Base-by-base conservation (phyloP, 805 yeast species). In the Saturnispora serradocipensis region DNA sequence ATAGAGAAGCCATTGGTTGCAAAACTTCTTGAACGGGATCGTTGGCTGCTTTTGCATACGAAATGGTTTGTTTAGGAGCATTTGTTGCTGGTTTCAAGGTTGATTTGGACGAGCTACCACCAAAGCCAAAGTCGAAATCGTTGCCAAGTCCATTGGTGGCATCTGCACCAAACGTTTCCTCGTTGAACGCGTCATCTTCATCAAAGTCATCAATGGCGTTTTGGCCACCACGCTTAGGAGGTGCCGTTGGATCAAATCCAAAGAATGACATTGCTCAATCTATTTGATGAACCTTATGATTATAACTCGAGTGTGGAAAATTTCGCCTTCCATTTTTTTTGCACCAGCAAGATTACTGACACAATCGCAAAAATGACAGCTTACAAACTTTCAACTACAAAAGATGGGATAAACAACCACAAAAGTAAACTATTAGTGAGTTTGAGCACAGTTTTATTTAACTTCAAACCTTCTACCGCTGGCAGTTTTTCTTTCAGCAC, bases 151-250 rank as follows among this genome's bases (percentile, higher is more conserved):
- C 59, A 1, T 71, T 65, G n/a, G 49, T 43, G 28, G 72, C 73
- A 45, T 70, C 73, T 40, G 67, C 71, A 27, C 93, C 95, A 67
- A 87, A 87, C 0, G 95, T 87, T 62, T 83, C 89, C 56, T 81
- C 86, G 62, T 87, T 86, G 58, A 84, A 74, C 38, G 85, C 93
- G 63, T 88, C 96, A 46, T 84, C 90, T 32, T 78, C 84, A 52
- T 81, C 86, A n/a, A 84, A 74, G 2, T 88, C 95, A 60, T 88
- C 95, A 63, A 88, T 88, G 63, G 86, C 89, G 3, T 35, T 32
- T 11, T 11, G 42, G n/a, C 18, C 25, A 13, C 43, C 43, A 64
- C 79, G 73, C 5, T 52, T 46, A 48, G 68, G 62, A 10, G 71
- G 59, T 9, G 70, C 78, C 16, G 72, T 62, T 22, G 84, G 70